Percentiles rank a stretch among this genome's conserved stretches.
phyloP scores from a whole-genome alignment of 768 basidiomycete genomes.

The Podaxis sp. region DNA sequence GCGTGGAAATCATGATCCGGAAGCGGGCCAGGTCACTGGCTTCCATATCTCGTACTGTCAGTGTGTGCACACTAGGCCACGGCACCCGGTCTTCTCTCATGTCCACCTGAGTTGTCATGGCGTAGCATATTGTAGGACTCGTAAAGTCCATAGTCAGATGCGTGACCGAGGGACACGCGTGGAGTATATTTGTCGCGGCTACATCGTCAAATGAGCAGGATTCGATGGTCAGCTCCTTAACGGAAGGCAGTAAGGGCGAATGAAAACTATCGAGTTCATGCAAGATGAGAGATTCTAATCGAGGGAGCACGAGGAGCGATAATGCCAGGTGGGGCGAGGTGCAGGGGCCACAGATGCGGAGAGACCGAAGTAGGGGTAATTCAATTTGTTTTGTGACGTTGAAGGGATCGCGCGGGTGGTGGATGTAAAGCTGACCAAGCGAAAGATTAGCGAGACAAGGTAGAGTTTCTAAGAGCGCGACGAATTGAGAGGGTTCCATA shows the following conservation, averaged over 20 bases:
- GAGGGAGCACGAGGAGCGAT: slow-evolving; percentile 31
- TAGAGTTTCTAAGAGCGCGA: slow-evolving; percentile 26
- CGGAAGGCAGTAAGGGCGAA: slow-evolving; percentile 25
- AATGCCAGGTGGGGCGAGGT: slow-evolving; percentile 29
- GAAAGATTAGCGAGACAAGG: slow-evolving; percentile 38
- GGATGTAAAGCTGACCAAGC: slow-evolving; percentile 33
- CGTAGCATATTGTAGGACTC: slow-evolving; percentile 25
- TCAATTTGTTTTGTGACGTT: slow-evolving; percentile 23
- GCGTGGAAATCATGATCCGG: slow-evolving; percentile 24
- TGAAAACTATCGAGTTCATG: slow-evolving; percentile 31
- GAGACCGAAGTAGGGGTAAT: slow-evolving; percentile 29
- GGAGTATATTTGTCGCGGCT: slow-evolving; percentile 28
- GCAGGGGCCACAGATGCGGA: slow-evolving; percentile 37
- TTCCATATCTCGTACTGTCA: slow-evolving; percentile 30
- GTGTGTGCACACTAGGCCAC: slow-evolving; percentile 32
- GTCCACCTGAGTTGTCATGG: slow-evolving; percentile 10
- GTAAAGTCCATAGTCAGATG: slow-evolving; percentile 31
- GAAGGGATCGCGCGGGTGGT: slow-evolving; percentile 28
- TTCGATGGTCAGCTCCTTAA: slow-evolving; percentile 30
- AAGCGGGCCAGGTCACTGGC: slow-evolving; percentile 26
- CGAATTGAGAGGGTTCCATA: slow-evolving; percentile 32
- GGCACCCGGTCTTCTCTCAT: slow-evolving; percentile 5
- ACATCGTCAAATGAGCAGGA: slow-evolving; percentile 27
- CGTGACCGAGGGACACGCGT: slow-evolving; percentile 30
- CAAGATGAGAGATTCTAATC: slow-evolving; percentile 31